These are phyloP conservation scores for Talaromyces proteolyticus DNA, from an alignment of 495 filamentous ascomycete species.

Conservation along the genomic window DNA sequence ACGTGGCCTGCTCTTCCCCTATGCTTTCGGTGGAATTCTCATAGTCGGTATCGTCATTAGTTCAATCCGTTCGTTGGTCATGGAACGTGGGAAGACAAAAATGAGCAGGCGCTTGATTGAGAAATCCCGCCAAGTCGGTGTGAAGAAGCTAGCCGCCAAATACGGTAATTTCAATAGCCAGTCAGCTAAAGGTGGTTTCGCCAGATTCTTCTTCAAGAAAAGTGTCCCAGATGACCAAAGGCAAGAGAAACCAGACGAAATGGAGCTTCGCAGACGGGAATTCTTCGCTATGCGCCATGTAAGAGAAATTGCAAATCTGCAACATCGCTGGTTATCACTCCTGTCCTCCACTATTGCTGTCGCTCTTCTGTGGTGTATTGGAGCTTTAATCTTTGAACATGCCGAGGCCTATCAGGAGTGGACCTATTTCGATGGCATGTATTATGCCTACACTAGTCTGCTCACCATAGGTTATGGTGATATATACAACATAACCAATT, in stretches of 20 bases:
- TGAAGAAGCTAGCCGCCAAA: constrained; percentile 27
- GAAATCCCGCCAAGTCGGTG: constrained; percentile 53
- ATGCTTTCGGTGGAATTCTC: constrained; percentile 72
- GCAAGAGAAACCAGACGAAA: constrained; percentile 27
- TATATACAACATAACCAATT: constrained; percentile 59
- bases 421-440: constrained; percentile 77
- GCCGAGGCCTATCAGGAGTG: constrained; percentile 49
- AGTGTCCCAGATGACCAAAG: constrained; percentile 4
- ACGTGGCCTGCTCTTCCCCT: constrained; percentile 69
- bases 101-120: constrained; percentile 65
- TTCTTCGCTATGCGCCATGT: constrained; percentile 76
- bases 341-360: constrained; percentile 56
- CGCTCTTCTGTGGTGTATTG: constrained; percentile 72
- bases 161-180: constrained; percentile 3
- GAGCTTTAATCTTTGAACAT: constrained; percentile 64
- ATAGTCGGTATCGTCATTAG: constrained; percentile 81
- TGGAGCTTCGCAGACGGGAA: constrained; percentile 59
- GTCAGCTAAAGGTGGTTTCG: constrained; percentile 5
- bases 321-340: constrained; percentile 63
- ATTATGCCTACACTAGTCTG: constrained; percentile 73
- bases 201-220: no score
- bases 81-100: constrained; percentile 69
- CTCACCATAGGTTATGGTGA: constrained; percentile 89
- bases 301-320: constrained; percentile 48
- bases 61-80: constrained; percentile 71